A percentile compares a stretch with the other conserved stretches of the same genome.
Conservation (phyloP, 1,284 basidiomycete genomes). For the Trichosporon coremiiforme region DNA sequence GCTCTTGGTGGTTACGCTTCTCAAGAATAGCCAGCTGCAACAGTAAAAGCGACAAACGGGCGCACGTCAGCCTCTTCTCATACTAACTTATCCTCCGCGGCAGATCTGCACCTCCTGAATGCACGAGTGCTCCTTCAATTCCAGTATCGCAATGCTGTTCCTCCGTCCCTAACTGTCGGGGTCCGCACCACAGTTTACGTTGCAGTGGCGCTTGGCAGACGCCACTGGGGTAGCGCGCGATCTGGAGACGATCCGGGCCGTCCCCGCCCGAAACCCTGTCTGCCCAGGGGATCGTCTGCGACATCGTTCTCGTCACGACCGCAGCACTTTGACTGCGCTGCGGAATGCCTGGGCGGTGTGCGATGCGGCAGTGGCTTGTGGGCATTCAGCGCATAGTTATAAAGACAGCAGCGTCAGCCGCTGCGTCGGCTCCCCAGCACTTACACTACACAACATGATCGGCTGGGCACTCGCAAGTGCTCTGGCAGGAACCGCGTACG, state of each 20-base stretch:
- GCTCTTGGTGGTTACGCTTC: not conserved
- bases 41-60: not conserved
- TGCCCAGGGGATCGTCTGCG: not conserved
- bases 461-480: not conserved
- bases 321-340: not conserved
- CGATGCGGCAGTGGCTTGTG: not conserved
- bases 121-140: not conserved
- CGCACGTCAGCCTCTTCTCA: not conserved
- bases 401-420: not conserved
- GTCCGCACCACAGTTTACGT: not conserved
- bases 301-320: not conserved
- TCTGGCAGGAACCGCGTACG: not conserved
- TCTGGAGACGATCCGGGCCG: not conserved
- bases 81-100: not conserved
- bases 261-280: conserved; percentile 6
- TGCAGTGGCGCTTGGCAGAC: conserved; percentile 5
- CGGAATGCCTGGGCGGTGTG: not conserved
- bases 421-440: too few relatives aligned
- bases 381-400: not conserved
- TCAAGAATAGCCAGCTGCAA: not conserved
- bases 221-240: not conserved
- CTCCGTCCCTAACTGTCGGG: not conserved
- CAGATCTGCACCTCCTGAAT: not conserved
- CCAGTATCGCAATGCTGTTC: not conserved
- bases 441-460: not conserved